Evolutionary conservation across 2,329 filamentous ascomycete species (phyloP).

Genomic region (Penicillium sp.): DNA sequence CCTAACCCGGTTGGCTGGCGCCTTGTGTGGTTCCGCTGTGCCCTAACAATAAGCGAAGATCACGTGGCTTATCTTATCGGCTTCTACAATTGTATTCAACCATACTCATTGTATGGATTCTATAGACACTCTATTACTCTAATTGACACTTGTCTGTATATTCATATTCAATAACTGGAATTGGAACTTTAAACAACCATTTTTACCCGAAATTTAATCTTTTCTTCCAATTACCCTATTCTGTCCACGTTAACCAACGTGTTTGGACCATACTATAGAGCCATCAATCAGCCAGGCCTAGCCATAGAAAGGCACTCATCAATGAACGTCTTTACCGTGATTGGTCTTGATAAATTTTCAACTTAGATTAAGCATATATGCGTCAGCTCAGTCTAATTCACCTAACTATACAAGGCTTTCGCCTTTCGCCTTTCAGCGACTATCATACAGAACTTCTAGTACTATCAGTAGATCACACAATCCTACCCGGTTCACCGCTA

Average conservation of each 20-base stretch:
- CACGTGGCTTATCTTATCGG: conserved; percentile 24
- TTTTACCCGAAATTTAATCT: not conserved
- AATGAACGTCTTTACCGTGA: not conserved
- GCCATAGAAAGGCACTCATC: not conserved
- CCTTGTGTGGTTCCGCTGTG: conserved; percentile 31
- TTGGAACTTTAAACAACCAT: not conserved
- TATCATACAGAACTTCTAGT: not conserved
- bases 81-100: not conserved
- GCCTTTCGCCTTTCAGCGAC: not conserved
- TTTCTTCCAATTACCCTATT: not conserved
- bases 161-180: not conserved
- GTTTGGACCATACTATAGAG: not conserved
- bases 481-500: not conserved
- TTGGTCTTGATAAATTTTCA: not conserved
- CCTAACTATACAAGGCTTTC: not conserved
- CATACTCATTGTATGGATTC: not conserved
- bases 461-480: not conserved
- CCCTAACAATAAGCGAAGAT: conserved; percentile 38
- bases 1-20: conserved; percentile 39
- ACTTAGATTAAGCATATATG: not conserved
- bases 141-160: not conserved
- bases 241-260: too few species aligned
- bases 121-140: not conserved
- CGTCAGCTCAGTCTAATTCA: not conserved
- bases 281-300: not conserved